Base-by-base conservation (phyloP, 2,329 filamentous ascomycete genomes). In the Dactylellina leptospora region DNA sequence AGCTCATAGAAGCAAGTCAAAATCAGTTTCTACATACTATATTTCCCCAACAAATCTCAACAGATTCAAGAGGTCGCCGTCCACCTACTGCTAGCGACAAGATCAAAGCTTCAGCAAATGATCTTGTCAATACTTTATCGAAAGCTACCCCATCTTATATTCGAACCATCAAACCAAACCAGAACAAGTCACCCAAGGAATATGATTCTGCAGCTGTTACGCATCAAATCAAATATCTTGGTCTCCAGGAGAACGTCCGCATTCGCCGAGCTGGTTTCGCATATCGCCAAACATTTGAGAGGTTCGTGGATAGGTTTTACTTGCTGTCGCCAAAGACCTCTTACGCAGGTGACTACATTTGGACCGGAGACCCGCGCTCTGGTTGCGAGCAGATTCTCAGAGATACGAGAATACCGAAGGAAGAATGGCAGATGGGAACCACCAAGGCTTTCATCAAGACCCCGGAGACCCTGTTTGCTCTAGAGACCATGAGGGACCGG, bases 381-480 rank as follows among this genome's bases (percentile, higher is more conserved):
- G 90, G 95, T 92, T 53, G 91, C 96, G 80, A 99, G 81, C 90
- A 90, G 22, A 99, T 99, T 77, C 82, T 99, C 74, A 88, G 86
- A 70, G 93, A 93, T 81, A 95, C 93, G 0, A 84, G 97, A 28
- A 76, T 75, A 30, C 61, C 58, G 6, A 75, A 76, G 38, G 95
- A 97, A 82, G 99, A 96, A 82, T 99, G 97, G 79, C 96, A 99
- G 82, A 86, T 99, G 75, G 95, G 95, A 82, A 84, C 97, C 75
- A 97, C 93, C 58, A 99, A 99, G 83, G 97, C 99, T 79, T 99
- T 99, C 83, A 99, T 99, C 88, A 90, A 96, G 70, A 93, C 95
- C 0, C 95, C 95, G 0, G 95, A 99, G 81, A 99, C 95, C 0
- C 83, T 99, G 1, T 99, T 99, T 78, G 95, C 95, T 1, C 83